Evolutionary conservation across 108 stramenopile genomes (phyloP).

Genomic region (Skeletonema tropicum): DNA sequence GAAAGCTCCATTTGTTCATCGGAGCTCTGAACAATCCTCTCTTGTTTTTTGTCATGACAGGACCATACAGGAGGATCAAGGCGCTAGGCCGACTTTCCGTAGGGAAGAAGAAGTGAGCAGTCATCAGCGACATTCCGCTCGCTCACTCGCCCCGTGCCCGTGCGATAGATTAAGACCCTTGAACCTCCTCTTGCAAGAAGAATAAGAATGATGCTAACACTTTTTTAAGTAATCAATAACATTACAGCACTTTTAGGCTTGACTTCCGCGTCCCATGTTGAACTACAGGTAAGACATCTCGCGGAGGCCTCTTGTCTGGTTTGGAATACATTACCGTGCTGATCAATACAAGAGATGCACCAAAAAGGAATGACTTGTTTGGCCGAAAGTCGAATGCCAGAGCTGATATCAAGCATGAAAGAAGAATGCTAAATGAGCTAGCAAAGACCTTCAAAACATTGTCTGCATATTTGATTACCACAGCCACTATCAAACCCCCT

Average conservation of each 20-base stretch:
- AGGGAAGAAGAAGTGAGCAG: too few relatives aligned
- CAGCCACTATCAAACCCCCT: conserved; percentile 96
- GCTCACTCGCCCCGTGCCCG: too few relatives aligned
- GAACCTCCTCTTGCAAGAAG: too few relatives aligned
- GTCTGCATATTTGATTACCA: conserved; percentile 97
- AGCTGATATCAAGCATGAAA: conserved; percentile 90
- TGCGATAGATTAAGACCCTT: too few relatives aligned
- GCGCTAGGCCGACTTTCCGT: too few relatives aligned
- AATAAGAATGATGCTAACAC: too few relatives aligned
- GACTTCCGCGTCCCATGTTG: neutral
- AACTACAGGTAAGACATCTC: neutral
- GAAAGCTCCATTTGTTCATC: too few relatives aligned
- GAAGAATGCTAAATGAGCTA: conserved; percentile 91
- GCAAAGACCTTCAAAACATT: conserved; percentile 97
- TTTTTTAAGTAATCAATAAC: neutral
- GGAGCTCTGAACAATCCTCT: too few relatives aligned
- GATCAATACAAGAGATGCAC: conserved; percentile 73
- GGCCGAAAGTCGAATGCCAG: conserved; percentile 92
- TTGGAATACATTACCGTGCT: conserved; percentile 78
- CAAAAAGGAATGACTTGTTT: conserved; percentile 63
- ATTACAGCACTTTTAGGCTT: neutral
- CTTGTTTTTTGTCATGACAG: too few relatives aligned
- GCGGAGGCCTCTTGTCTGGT: conserved; percentile 41
- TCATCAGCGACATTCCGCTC: too few relatives aligned
- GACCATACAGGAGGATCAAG: too few relatives aligned